These are phyloP conservation scores for Apiotrichum veenhuisii DNA, from an alignment of 1,284 basidiomycete species.

Conservation along the genomic window DNA sequence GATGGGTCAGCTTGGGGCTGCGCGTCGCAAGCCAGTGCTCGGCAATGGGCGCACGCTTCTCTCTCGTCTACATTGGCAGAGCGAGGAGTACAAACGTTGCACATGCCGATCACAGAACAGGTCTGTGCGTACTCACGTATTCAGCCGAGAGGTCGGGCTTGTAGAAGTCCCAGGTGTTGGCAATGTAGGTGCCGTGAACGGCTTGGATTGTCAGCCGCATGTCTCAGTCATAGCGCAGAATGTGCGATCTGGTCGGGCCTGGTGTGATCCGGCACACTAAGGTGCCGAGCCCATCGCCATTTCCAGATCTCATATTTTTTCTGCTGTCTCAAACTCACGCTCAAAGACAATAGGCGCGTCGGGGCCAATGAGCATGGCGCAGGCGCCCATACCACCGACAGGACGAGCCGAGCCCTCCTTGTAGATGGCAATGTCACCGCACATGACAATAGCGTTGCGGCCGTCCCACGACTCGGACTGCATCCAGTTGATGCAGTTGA, in stretches of 20 bases:
- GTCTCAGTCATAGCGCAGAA: background rate
- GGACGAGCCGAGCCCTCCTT: slow-evolving; percentile 93
- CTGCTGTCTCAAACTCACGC: slow-evolving; percentile 61
- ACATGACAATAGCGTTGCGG: slow-evolving; percentile 94
- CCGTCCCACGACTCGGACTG: slow-evolving; percentile 98
- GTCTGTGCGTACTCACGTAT: slow-evolving; percentile 43
- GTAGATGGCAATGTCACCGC: slow-evolving; percentile 97
- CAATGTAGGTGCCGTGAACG: slow-evolving; percentile 95
- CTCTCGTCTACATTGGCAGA: too few relatives aligned
- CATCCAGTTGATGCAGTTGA: slow-evolving; percentile 97
- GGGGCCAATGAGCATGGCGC: slow-evolving; percentile 91
- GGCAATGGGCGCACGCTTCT: too few relatives aligned
- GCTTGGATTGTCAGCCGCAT: slow-evolving; percentile 56
- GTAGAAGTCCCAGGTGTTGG: slow-evolving; percentile 97
- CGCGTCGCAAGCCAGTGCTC: too few relatives aligned
- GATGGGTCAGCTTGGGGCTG: slow-evolving; percentile 9
- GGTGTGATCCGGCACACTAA: too few relatives aligned
- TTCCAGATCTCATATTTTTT: background rate
- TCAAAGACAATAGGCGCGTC: slow-evolving; percentile 92
- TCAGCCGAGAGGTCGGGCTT: slow-evolving; percentile 73
- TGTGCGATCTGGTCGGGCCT: background rate
- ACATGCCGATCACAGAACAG: background rate
- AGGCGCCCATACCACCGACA: slow-evolving; percentile 94
- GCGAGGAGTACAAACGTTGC: too few relatives aligned
- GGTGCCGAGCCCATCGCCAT: too few relatives aligned